Evolutionary conservation across 2,329 filamentous ascomycete species (phyloP).

Genomic region (Colletotrichum tabaci): DNA sequence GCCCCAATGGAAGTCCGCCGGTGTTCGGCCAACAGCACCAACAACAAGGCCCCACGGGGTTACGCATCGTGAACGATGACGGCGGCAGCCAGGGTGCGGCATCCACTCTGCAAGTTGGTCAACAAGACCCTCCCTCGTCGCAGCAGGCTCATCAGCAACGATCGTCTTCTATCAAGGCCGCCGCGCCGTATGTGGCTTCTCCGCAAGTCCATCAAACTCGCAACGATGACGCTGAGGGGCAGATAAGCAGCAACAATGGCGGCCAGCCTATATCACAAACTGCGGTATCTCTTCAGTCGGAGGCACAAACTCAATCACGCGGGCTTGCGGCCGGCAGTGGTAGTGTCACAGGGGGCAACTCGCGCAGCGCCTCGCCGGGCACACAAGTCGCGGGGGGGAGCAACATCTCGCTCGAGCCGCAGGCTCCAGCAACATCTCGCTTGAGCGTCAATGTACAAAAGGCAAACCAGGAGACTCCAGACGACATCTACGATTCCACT

Average conservation of each 20-base stretch:
- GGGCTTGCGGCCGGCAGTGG: slow-evolving; percentile 1
- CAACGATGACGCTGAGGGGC: not conserved
- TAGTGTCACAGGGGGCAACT: not conserved
- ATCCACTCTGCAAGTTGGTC: not conserved
- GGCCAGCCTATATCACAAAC: not conserved
- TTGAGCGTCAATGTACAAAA: slow-evolving; percentile 43
- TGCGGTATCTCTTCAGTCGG: not conserved
- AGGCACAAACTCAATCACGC: not conserved
- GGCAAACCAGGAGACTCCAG: slow-evolving; percentile 45
- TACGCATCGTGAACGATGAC: not conserved
- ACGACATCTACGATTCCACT: slow-evolving; percentile 54
- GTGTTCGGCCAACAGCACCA: slow-evolving; percentile 6
- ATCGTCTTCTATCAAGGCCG: not conserved
- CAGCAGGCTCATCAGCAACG: slow-evolving; percentile 1
- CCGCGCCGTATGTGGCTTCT: not conserved
- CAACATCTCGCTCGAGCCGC: slow-evolving; percentile 14
- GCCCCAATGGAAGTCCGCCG: not conserved
- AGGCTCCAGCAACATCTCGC: slow-evolving; percentile 5
- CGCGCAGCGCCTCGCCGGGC: slow-evolving; percentile 1
- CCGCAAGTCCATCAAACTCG: slow-evolving; percentile 13
- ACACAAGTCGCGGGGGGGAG: slow-evolving; percentile 1
- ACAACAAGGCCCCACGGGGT: slow-evolving; percentile 5
- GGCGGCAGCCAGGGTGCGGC: not conserved
- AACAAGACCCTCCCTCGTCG: not conserved
- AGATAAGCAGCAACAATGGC: not conserved